Evolutionary conservation across 257 asterid species (phyloP).

Genomic region (Fraxinus excelsior): DNA sequence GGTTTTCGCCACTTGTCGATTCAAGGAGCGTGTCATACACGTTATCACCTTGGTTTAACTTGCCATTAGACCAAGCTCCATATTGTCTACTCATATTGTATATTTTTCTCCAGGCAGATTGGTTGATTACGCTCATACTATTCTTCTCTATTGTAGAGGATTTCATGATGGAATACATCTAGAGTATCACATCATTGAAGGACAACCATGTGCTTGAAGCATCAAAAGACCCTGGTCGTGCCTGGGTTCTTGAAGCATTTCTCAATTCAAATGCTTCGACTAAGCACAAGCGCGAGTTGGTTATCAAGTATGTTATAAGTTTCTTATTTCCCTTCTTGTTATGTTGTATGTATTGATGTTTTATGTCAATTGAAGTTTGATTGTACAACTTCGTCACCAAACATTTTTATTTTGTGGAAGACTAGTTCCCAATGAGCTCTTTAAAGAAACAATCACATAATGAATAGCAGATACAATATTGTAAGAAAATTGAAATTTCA

Average conservation of each 20-base stretch:
- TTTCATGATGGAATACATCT: slow-evolving; percentile 55
- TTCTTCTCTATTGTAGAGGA: slow-evolving; percentile 47
- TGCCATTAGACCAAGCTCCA: neutral
- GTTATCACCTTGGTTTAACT: neutral
- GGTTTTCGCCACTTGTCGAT: neutral
- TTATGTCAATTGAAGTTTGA: neutral
- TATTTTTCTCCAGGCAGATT: neutral
- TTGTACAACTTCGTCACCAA: neutral
- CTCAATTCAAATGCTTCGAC: slow-evolving; percentile 67
- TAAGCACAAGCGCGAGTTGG: slow-evolving; percentile 73
- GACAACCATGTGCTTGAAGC: slow-evolving; percentile 62
- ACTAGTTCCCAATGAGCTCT: slow-evolving; percentile 1
- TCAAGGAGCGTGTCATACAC: neutral
- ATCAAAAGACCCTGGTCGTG: slow-evolving; percentile 76
- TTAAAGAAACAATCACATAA: neutral
- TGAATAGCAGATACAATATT: neutral
- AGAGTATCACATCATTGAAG: slow-evolving; percentile 76
- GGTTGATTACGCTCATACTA: slow-evolving; percentile 11
- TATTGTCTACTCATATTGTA: neutral
- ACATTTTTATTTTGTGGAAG: neutral
- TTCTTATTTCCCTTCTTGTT: slow-evolving; percentile 23
- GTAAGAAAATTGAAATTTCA: neutral
- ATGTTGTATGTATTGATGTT: neutral
- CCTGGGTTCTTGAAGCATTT: slow-evolving; percentile 91
- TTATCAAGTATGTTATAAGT: slow-evolving; percentile 59